Evolutionary conservation across 176 grass and related monocot genomes (phyloP).

Genomic region (Musa acuminata): DNA sequence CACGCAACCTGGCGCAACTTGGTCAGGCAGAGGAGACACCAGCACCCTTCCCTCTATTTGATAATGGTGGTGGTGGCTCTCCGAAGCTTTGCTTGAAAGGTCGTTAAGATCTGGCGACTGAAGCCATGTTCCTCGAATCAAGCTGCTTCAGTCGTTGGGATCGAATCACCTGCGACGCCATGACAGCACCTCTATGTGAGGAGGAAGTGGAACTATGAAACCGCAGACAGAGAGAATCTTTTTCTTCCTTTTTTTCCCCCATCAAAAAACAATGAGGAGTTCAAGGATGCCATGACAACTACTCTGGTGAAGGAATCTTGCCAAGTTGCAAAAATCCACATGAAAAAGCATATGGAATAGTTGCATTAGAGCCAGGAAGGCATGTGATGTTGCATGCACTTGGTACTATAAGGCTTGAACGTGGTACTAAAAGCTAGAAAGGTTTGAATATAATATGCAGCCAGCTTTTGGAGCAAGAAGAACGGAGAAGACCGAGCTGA

Average conservation of each 20-base stretch:
- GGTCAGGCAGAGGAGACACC: slow-evolving; percentile 7
- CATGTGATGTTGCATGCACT: neutral
- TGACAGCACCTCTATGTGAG: slow-evolving; percentile 9
- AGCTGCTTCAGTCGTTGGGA: neutral
- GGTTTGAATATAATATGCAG: no score
- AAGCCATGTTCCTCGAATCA: slow-evolving; percentile 10
- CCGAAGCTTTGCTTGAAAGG: slow-evolving; percentile 31
- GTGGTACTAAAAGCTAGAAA: no score
- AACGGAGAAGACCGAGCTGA: no score
- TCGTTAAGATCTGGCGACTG: slow-evolving; percentile 41
- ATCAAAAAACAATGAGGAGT: neutral
- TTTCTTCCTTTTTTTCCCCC: neutral
- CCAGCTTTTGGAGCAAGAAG: no score
- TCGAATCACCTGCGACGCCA: slow-evolving; percentile 40
- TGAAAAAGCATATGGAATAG: neutral
- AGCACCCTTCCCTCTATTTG: slow-evolving; percentile 9
- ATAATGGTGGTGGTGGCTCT: slow-evolving; percentile 18
- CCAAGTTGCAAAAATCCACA: slow-evolving; percentile 10
- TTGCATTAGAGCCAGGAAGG: neutral
- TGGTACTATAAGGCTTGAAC: no score
- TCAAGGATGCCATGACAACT: neutral
- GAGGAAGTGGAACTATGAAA: neutral
- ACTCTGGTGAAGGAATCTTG: neutral
- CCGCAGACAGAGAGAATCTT: slow-evolving; percentile 4
- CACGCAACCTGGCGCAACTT: neutral